phyloP scores from a whole-genome alignment of 306 rosid genomes.

The Argentina anserina region DNA sequence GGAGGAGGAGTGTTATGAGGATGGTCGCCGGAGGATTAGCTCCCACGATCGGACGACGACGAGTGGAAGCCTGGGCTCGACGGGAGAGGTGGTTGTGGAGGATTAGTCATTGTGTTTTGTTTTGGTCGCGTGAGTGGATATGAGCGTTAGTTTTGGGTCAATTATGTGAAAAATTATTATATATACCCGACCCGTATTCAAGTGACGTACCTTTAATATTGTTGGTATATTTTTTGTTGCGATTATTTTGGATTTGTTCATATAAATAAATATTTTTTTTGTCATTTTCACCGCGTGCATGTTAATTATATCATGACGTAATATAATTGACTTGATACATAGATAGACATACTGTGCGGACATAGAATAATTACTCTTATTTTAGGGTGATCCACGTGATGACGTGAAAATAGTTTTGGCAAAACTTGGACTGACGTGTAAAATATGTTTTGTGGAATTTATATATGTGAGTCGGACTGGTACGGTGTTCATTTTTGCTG shows the following conservation, averaged over 20 bases:
- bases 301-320: too few relatives aligned
- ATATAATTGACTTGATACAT: too few relatives aligned
- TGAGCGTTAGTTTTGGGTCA: neutral
- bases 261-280: too few relatives aligned
- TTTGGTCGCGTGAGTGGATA: neutral
- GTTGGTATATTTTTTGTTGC: too few relatives aligned
- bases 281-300: too few relatives aligned
- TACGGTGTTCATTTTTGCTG: neutral
- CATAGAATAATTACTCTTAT: too few relatives aligned
- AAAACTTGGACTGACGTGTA: neutral
- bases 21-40: slow-evolving; percentile 2
- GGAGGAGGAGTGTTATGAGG: neutral
- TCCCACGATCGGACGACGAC: slow-evolving; percentile 20
- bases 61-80: slow-evolving; percentile 23
- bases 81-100: slow-evolving; percentile 13
- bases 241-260: too few relatives aligned
- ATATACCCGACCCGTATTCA: too few relatives aligned
- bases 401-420: neutral
- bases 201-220: too few relatives aligned
- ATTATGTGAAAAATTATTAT: too few relatives aligned
- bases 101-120: neutral
- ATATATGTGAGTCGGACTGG: neutral
- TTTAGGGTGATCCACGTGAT: neutral
- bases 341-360: too few relatives aligned
- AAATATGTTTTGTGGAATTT: neutral